Evolutionary conservation across 176 grass and related monocot species (phyloP).

Genomic region (Eragrostis curvula): DNA sequence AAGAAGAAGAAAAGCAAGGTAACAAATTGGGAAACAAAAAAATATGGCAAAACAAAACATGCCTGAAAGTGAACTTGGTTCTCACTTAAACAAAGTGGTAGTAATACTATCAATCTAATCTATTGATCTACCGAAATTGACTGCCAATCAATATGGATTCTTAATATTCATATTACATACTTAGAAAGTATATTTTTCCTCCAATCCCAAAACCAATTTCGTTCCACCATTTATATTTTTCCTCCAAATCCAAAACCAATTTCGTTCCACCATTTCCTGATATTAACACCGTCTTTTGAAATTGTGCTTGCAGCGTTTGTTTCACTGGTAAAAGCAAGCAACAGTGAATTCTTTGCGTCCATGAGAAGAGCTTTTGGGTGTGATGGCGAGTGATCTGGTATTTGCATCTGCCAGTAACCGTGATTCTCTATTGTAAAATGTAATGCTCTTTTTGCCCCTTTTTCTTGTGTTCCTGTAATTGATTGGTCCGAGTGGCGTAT

Average conservation of each 20-base stretch:
- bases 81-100: not conserved
- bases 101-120: not conserved
- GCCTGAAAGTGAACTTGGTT: not conserved
- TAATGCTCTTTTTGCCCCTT: constrained; percentile 37
- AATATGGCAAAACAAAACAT: not conserved
- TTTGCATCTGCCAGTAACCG: constrained; percentile 34
- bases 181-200: not conserved
- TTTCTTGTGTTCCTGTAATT: constrained; percentile 13
- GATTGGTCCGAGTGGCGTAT: constrained; percentile 42
- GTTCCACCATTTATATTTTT: not conserved
- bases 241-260: not conserved
- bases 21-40: constrained; percentile 11
- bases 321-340: constrained; percentile 56
- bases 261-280: not conserved
- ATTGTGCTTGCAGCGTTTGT: constrained; percentile 57
- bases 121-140: not conserved
- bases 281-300: constrained; percentile 14
- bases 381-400: constrained; percentile 35
- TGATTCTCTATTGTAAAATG: constrained; percentile 39
- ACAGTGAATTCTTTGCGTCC: not conserved
- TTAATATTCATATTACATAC: not conserved
- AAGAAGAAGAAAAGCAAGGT: constrained; percentile 86
- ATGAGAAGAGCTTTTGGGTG: constrained; percentile 36
- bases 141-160: not conserved
- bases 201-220: not conserved